Evolutionary conservation across 768 basidiomycete species (phyloP), one percentile per base, ranked within the genome.

Genomic region (Rhizopogon rudus): DNA sequence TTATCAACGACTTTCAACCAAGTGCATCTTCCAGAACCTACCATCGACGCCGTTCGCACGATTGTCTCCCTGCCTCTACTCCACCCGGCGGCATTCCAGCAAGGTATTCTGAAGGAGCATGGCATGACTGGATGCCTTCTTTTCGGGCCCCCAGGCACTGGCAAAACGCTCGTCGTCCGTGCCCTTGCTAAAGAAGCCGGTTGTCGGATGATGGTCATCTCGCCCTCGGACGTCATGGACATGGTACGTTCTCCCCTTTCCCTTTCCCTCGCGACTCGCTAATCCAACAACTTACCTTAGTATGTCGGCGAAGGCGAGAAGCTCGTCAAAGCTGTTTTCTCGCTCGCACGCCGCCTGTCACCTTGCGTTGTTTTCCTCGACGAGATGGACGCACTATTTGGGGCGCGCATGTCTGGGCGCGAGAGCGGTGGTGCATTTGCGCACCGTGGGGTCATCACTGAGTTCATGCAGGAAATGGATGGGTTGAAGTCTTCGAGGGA

Each of bases 381-480:
- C 67, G 94, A 98, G 70, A 89, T 96, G 51, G 94, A 98, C 63
- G 89, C 94, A 2, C 79, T 98, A 5, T 93, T 97, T 62, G 90
- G 91, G 40, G 91, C 93, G 42, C 86, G 94, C 20, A 79, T 83
- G 63, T 87, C 90, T 14, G 80, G 81, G 3, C 80, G 87, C 10
- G 88, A 90, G 51, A 85, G 84, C 40, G 90, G 88, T 8, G 85
- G 92, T 53, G 84, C 83, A 12, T 80, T 88, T 63, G 91, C 92
- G 5, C 93, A 96, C 63, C 79, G 93, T 40, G 88, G 91, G 44
- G 83, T 95, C 51, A 88, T 91, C 66, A 93, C 91, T 9, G 90
- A 94, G 69, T 93, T 93, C 68, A 93, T 94, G 91, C 90, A 91
- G 65, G 93, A 96, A 67, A 96, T 98, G 93, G 94, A 98, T 63